Evolutionary conservation across 768 basidiomycete genomes (phyloP).

Genomic region (Cubamyces sp.): DNA sequence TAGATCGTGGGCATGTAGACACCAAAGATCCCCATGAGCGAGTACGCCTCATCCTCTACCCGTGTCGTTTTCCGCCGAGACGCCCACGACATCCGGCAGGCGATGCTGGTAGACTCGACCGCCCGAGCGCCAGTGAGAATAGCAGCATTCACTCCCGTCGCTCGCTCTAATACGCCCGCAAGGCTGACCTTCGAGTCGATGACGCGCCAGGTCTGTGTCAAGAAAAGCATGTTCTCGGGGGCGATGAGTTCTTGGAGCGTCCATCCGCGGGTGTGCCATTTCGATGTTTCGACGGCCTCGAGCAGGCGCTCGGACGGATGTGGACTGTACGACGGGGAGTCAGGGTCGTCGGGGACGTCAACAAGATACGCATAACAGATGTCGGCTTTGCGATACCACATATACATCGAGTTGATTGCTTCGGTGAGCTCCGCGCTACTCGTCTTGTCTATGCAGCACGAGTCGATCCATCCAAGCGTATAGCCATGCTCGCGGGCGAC

Average conservation of each 20-base stretch:
- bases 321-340: neutral
- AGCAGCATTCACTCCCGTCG: conserved; percentile 7
- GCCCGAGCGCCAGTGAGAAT: conserved; percentile 11
- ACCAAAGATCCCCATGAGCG: conserved; percentile 24
- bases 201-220: conserved; percentile 11
- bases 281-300: conserved; percentile 11
- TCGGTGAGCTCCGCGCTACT: conserved; percentile 23
- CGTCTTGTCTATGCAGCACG: conserved; percentile 26
- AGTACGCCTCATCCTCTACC: conserved; percentile 22
- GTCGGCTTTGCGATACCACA: conserved; percentile 23
- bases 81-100: conserved; percentile 25
- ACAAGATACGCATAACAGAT: conserved; percentile 20
- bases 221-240: conserved; percentile 12
- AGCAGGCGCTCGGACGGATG: neutral
- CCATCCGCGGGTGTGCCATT: conserved; percentile 23
- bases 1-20: conserved; percentile 22
- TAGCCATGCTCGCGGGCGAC: conserved; percentile 16
- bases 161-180: conserved; percentile 12
- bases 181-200: conserved; percentile 17
- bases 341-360: conserved; percentile 18
- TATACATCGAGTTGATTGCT: conserved; percentile 26
- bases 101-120: conserved; percentile 18
- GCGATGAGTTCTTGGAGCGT: conserved; percentile 24
- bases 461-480: conserved; percentile 21
- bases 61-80: conserved; percentile 19